These are phyloP conservation scores for Chaetoscypha palmicola DNA, from an alignment of 2,329 filamentous ascomycete species.

Conservation along the genomic window DNA sequence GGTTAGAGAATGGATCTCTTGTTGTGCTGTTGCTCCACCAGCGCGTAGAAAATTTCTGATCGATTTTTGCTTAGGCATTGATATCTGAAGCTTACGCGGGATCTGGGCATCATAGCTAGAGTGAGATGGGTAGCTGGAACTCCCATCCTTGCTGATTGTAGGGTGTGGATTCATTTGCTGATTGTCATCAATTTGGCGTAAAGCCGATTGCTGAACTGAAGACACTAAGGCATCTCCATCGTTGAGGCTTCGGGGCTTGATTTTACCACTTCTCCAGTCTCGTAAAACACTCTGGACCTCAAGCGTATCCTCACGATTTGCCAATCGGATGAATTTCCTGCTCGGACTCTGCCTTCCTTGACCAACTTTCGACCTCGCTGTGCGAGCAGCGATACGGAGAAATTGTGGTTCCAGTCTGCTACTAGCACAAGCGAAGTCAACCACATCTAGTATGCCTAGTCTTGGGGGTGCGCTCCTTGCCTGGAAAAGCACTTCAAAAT, in stretches of 20 bases:
- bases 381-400: conserved; percentile 54
- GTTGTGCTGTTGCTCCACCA: conserved; percentile 2
- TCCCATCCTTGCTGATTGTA: conserved; percentile 2
- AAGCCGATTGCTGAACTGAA: conserved; percentile 3
- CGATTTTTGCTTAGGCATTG: conserved; percentile 19
- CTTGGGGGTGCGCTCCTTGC: conserved; percentile 32
- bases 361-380: conserved; percentile 40
- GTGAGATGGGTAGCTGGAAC: not conserved
- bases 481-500: not conserved
- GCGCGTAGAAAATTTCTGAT: conserved; percentile 30
- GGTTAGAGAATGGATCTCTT: too few relatives aligned
- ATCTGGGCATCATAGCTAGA: not conserved
- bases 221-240: not conserved
- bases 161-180: conserved; percentile 15
- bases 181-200: conserved; percentile 19
- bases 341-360: conserved; percentile 49
- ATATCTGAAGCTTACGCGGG: conserved; percentile 19
- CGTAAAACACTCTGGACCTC: conserved; percentile 48
- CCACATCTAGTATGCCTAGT: conserved; percentile 56
- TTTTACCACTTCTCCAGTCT: conserved; percentile 43
- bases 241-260: conserved; percentile 14
- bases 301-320: conserved; percentile 51
- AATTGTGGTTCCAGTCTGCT: conserved; percentile 42
- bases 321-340: conserved; percentile 52
- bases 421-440: conserved; percentile 29